A percentile compares a stretch with the other conserved stretches of the same genome.
phyloP scores from a whole-genome alignment of 257 asterid species.

The Marsdenia floribunda region DNA sequence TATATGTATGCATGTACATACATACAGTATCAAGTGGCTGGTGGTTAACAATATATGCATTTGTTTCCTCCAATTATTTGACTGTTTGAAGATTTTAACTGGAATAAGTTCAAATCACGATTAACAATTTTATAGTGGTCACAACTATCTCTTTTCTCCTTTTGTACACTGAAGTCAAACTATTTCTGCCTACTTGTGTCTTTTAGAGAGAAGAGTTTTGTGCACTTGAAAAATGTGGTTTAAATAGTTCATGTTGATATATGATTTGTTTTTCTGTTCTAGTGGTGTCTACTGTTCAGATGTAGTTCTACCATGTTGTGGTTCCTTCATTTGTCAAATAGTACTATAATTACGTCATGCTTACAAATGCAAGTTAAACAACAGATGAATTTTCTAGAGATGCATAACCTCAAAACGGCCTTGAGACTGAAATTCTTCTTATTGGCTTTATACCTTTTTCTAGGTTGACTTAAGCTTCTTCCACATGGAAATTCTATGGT shows the following conservation, averaged over 20 bases:
- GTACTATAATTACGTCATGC: not conserved
- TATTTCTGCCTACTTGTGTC: not conserved
- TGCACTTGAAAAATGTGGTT: not conserved
- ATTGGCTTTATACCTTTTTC: not conserved
- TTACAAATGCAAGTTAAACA: not conserved
- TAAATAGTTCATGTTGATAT: not conserved
- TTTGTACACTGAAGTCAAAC: not conserved
- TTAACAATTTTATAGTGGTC: not conserved
- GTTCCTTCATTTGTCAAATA: not conserved
- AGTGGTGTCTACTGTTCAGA: not conserved
- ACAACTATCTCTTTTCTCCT: not conserved
- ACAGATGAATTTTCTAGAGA: not conserved
- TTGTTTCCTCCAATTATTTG: not conserved
- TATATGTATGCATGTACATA: not conserved
- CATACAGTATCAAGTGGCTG: not conserved
- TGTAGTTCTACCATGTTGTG: not conserved
- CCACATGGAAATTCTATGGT: too few species aligned
- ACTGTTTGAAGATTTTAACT: not conserved
- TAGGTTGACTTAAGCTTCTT: not conserved
- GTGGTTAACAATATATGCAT: not conserved
- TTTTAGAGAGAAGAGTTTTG: not conserved
- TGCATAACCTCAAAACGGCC: not conserved
- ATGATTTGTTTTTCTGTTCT: too few species aligned
- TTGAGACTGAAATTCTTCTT: not conserved
- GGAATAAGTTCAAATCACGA: not conserved